These are phyloP conservation scores for Cladorrhinum sp. DNA, from an alignment of 2,329 filamentous ascomycete genomes.

Conservation along the genomic window DNA sequence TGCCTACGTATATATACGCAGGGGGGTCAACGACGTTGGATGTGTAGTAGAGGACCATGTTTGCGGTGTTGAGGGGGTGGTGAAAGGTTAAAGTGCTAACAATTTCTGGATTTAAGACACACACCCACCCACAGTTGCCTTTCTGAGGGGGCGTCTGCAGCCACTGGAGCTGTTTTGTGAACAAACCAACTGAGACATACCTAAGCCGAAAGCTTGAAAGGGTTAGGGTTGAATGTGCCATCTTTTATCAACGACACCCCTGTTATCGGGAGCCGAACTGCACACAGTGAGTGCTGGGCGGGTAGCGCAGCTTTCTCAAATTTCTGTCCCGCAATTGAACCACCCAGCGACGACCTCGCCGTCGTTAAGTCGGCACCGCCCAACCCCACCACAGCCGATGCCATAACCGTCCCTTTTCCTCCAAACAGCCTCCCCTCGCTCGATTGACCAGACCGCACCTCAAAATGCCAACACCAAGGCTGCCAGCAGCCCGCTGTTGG, in stretches of 20 bases:
- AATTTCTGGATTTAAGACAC: not conserved
- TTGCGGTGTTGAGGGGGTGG: constrained; percentile 13
- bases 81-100: not conserved
- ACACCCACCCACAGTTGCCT: not conserved
- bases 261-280: too few species aligned
- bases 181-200: not conserved
- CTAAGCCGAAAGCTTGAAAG: not conserved
- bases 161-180: not conserved
- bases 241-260: constrained; percentile 4
- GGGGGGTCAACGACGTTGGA: constrained; percentile 78
- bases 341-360: constrained; percentile 20
- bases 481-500: constrained; percentile 34
- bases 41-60: constrained; percentile 95
- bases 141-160: not conserved
- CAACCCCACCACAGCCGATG: constrained; percentile 14
- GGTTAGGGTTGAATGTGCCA: constrained; percentile 12
- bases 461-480: constrained; percentile 24
- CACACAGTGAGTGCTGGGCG: too few species aligned
- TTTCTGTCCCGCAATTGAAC: constrained; percentile 21
- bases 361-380: constrained; percentile 12
- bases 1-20: constrained; percentile 92
- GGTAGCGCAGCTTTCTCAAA: constrained; percentile 24
- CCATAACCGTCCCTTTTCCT: not conserved
- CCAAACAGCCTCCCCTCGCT: not conserved
- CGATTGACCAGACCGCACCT: constrained; percentile 1